Evolutionary conservation across 202 grass and related monocot species (phyloP), one percentile per base, ranked within the genome.

Genomic region (Zizania palustris): DNA sequence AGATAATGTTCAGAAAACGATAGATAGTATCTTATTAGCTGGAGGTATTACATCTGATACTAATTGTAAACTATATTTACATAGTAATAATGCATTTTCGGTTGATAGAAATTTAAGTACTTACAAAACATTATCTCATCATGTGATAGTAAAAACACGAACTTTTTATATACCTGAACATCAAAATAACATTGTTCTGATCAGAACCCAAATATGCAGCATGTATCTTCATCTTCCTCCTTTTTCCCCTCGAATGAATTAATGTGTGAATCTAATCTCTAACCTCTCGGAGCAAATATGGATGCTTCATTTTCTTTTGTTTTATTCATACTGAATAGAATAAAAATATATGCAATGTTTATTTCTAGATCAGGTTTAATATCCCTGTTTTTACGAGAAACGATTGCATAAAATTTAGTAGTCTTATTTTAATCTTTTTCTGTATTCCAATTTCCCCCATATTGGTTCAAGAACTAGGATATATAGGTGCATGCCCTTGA

Each of bases 1-100:
- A 59, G 72, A 82, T 43, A 86, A 77, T 57, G 36, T 65, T 65
- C 82, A 86, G 5, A 57, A 81, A 75, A 55, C 21, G 10, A 39
- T 12, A 36, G 28, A 68, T 34, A 64, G 7, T 0, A 45, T 22
- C 36, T 74, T 44, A 71, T 71, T 58, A 82, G 72, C 58, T 60
- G 41, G 46, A 59, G 43, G 6, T 19, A 39, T 48, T 57, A 60
- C 10, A 57, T 5, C 7, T 68, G n/a, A 69, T 15, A 9, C 35
- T 53, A 73, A 33, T 53, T 60, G 2, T 80, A 66, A 58, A 39
- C 62, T 19, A 71, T 37, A 49, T 82, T 75, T 71, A 54, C 16
- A 54, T 50, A 1, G 14, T 16, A 49, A 7, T 16, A 49, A 7
- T 54, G 5, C 50, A 54, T 18, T 63, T 66, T 18, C 15, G 69